phyloP scores from a whole-genome alignment of 768 basidiomycete genomes.

The Obba rivulosa region DNA sequence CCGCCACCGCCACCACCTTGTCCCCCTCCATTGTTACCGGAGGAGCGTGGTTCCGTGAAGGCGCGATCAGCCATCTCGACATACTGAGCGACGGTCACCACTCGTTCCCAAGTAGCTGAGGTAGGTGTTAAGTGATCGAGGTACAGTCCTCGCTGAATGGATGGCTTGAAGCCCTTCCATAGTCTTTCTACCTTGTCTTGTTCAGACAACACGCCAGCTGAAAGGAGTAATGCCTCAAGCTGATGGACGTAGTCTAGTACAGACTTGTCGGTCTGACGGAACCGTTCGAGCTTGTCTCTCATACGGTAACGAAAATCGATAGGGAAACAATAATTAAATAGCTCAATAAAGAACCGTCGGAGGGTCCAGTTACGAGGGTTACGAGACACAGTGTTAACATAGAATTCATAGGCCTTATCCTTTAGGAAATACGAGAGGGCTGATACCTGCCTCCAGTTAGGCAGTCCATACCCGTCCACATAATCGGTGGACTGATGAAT shows the following conservation, averaged over 20 bases:
- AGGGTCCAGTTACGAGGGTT: slow-evolving; percentile 11
- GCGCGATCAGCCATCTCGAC: slow-evolving; percentile 25
- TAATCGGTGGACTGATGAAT: slow-evolving; percentile 8
- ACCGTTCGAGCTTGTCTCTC: slow-evolving; percentile 15
- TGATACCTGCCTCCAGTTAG: neutral
- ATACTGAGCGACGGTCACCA: slow-evolving; percentile 23
- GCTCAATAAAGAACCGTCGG: slow-evolving; percentile 4
- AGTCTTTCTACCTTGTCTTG: slow-evolving; percentile 26
- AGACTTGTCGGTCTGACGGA: slow-evolving; percentile 19
- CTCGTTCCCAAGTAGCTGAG: slow-evolving; percentile 16
- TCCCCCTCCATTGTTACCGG: neutral
- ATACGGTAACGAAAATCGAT: slow-evolving; percentile 20
- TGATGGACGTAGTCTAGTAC: slow-evolving; percentile 30
- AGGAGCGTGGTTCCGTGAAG: neutral
- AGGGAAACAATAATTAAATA: slow-evolving; percentile 21
- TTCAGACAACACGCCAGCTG: slow-evolving; percentile 26
- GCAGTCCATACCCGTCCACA: neutral
- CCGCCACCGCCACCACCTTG: neutral
- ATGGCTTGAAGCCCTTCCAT: slow-evolving; percentile 26
- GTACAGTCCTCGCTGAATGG: slow-evolving; percentile 28
- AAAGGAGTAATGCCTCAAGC: slow-evolving; percentile 27
- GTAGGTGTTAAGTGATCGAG: slow-evolving; percentile 24
- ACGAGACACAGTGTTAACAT: slow-evolving; percentile 14
- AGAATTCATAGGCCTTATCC: slow-evolving; percentile 25
- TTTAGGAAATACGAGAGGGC: slow-evolving; percentile 14